Base-by-base conservation (phyloP, 2,329 filamentous ascomycete genomes). In the Pestalotiopsis sp. region DNA sequence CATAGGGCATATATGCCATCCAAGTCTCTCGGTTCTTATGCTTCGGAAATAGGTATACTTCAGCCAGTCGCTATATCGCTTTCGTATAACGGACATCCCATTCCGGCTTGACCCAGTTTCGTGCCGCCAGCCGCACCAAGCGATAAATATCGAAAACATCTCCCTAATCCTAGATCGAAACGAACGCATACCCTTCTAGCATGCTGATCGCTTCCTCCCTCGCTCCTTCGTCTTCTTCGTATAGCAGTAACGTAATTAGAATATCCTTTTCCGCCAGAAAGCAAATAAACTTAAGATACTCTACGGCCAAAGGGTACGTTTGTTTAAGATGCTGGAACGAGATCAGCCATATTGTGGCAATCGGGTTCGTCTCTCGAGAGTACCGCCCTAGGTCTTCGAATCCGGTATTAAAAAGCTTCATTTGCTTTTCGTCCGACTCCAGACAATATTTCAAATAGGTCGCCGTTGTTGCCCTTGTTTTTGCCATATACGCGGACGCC, bases 271-370 rank as follows among this genome's bases (percentile, higher is more conserved):
- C 27, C 3, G 56, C 56, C 11, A 58, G 56, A 31, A 58, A 31
- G 11, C 20, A 58, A 2, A 58, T 58, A 2, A 58, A 58, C 56
- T 58, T 58, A 2, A 58, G 56, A 9, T 31, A 58, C 14, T 58
- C 20, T 27, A 31, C 13, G 2, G 56, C 56, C 9, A 58, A 58
- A 25, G 56, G 23, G 3, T 27, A n/a, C 14, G 23, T 58, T 31
- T 1, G 14, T 17, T 25, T 2, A 0, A 58, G 23, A 58, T 25
- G 20, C 4, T 27, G 56, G 7, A 80, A 81, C 0, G 78, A 80
- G 1, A 80, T 76, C 1, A 78, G 70, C 78, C 75, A 80, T 3
- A 77, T 80, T 1, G 73, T 75, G 81, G 70, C 2, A 80, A 39
- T 62, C 27, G 59, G 27, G 2, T 62, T 38, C 9, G 27, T 41